Conservation (phyloP, 768 basidiomycete genomes). For the Mycena amicta region DNA sequence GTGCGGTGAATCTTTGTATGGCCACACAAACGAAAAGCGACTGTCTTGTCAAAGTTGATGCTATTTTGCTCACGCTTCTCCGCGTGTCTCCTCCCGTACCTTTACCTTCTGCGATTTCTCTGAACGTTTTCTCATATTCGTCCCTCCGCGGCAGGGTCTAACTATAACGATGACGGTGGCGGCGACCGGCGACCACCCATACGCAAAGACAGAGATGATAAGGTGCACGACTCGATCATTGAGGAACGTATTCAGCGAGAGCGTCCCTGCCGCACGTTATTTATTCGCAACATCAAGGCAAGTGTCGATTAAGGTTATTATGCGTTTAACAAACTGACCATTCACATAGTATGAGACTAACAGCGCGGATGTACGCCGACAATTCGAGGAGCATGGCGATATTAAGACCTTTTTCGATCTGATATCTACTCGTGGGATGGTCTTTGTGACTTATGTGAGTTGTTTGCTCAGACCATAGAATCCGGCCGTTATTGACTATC, state of each 20-base stretch:
- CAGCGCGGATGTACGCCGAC: constrained; percentile 78
- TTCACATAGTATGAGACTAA: constrained; percentile 93
- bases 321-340: not conserved
- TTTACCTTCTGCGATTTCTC: constrained; percentile 32
- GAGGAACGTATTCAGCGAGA: constrained; percentile 94
- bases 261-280: constrained; percentile 92
- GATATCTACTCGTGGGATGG: constrained; percentile 94
- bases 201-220: constrained; percentile 84
- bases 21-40: too few relatives aligned
- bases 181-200: constrained; percentile 49
- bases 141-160: constrained; percentile 56
- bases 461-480: not conserved
- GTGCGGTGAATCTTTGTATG: constrained; percentile 28
- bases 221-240: constrained; percentile 88
- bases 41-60: constrained; percentile 6
- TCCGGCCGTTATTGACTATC: constrained; percentile 21
- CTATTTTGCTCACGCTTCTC: constrained; percentile 29
- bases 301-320: constrained; percentile 40
- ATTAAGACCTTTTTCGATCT: constrained; percentile 98
- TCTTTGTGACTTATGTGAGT: constrained; percentile 98
- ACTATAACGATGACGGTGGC: constrained; percentile 54
- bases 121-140: constrained; percentile 40
- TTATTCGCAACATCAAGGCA: constrained; percentile 98
- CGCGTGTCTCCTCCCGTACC: constrained; percentile 49
- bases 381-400: constrained; percentile 92